Evolutionary conservation across 2,329 filamentous ascomycete species (phyloP).

Genomic region (Macrophomina phaseolina): DNA sequence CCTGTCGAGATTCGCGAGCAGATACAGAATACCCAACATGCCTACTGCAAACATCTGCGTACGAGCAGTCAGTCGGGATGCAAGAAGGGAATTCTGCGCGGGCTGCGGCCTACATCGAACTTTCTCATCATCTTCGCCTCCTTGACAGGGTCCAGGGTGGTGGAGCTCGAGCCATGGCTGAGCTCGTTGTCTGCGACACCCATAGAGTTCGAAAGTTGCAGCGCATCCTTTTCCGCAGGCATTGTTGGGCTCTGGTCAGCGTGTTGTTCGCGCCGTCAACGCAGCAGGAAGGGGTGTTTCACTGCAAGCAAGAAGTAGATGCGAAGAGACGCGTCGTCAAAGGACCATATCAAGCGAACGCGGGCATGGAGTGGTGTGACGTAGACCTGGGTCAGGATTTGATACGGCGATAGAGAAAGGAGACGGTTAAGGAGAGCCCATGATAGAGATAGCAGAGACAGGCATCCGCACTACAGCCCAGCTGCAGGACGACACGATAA

Average conservation of each 20-base stretch:
- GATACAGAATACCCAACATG: slow-evolving; percentile 26
- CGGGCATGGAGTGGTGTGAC: neutral
- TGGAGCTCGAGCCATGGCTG: slow-evolving; percentile 16
- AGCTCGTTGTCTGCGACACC: slow-evolving; percentile 9
- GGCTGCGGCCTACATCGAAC: slow-evolving; percentile 11
- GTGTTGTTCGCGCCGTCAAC: neutral
- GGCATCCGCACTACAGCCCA: slow-evolving; percentile 13
- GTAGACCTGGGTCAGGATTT: neutral
- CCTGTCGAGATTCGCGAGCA: slow-evolving; percentile 27
- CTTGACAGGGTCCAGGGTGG: slow-evolving; percentile 21
- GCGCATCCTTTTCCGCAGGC: slow-evolving; percentile 16
- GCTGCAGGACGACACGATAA: neutral
- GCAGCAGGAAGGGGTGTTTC: slow-evolving; percentile 8
- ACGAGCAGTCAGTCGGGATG: neutral
- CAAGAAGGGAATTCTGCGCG: neutral
- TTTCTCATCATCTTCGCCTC: slow-evolving; percentile 25
- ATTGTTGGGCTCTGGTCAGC: slow-evolving; percentile 22
- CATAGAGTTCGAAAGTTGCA: slow-evolving; percentile 14
- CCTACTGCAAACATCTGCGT: slow-evolving; percentile 22
- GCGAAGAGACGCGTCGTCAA: neutral
- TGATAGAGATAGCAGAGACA: slow-evolving; percentile 7
- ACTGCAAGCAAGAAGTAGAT: slow-evolving; percentile 8
- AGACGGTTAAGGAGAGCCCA: neutral
- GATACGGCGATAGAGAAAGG: neutral
- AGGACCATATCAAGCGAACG: neutral